Evolutionary conservation across 495 filamentous ascomycete genomes (phyloP).

Genomic region (Trichocladium antarcticum): DNA sequence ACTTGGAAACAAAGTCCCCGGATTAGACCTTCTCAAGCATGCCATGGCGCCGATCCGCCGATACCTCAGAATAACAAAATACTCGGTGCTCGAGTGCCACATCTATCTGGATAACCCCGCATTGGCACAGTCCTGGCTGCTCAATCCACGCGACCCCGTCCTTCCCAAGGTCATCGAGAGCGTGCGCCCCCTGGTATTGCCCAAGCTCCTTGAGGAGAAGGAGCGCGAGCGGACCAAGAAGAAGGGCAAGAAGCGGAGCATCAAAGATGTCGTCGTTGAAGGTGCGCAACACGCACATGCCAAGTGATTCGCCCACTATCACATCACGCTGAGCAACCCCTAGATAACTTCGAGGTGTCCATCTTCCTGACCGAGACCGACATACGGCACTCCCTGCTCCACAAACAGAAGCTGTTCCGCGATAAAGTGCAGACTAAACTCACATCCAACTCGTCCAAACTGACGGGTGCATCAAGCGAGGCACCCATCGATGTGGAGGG

Average conservation of each 20-base stretch:
- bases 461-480: slow-evolving; percentile 46
- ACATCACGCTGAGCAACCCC: slow-evolving; percentile 1
- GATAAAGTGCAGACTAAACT: slow-evolving; percentile 43
- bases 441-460: slow-evolving; percentile 46
- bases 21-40: no score
- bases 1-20: no score
- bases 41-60: slow-evolving; percentile 74
- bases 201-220: slow-evolving; percentile 83
- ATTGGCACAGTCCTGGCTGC: slow-evolving; percentile 68
- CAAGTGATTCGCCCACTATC: neutral
- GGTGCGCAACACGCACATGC: slow-evolving; percentile 39
- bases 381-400: slow-evolving; percentile 78
- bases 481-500: slow-evolving; percentile 40
- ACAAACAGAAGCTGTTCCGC: slow-evolving; percentile 65
- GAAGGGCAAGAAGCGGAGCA: slow-evolving; percentile 55
- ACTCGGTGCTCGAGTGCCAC: slow-evolving; percentile 85
- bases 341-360: slow-evolving; percentile 90
- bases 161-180: slow-evolving; percentile 72
- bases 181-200: slow-evolving; percentile 73
- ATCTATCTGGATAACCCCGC: slow-evolving; percentile 90
- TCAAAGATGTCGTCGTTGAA: slow-evolving; percentile 78
- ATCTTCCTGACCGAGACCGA: slow-evolving; percentile 84
- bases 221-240: slow-evolving; percentile 48
- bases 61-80: slow-evolving; percentile 74
- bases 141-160: slow-evolving; percentile 57